These are phyloP conservation scores for Stevia rebaudiana DNA, from an alignment of 140 eudicot genomes.

Conservation along the genomic window DNA sequence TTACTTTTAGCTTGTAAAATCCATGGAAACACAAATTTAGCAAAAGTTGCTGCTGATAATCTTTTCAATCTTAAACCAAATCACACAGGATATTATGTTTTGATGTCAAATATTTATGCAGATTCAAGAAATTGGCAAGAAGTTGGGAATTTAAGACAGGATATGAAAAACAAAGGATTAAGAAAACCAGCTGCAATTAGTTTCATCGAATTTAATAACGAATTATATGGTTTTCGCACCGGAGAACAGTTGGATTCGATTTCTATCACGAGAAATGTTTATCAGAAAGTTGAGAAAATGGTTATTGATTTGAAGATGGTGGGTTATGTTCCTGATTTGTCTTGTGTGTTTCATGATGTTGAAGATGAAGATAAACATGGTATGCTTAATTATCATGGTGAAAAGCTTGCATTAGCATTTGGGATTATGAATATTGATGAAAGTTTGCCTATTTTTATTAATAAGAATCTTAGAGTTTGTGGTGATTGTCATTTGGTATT, in stretches of 20 bases:
- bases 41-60: slow-evolving; percentile 32
- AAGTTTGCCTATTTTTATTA: slow-evolving; percentile 21
- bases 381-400: slow-evolving; percentile 33
- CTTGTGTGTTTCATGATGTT: slow-evolving; percentile 37
- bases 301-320: slow-evolving; percentile 21
- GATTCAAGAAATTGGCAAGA: slow-evolving; percentile 41
- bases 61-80: slow-evolving; percentile 42
- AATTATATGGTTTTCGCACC: slow-evolving; percentile 31
- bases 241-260: slow-evolving; percentile 27
- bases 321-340: slow-evolving; percentile 31
- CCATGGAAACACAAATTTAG: slow-evolving; percentile 31
- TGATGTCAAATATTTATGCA: slow-evolving; percentile 52
- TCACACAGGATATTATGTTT: slow-evolving; percentile 50
- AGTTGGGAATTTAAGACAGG: slow-evolving; percentile 31
- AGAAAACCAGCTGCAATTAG: slow-evolving; percentile 40
- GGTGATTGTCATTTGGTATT: slow-evolving; percentile 30
- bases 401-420: slow-evolving; percentile 39
- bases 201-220: slow-evolving; percentile 24
- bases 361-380: slow-evolving; percentile 37
- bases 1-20: slow-evolving; percentile 43
- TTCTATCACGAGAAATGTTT: slow-evolving; percentile 14
- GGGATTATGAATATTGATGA: slow-evolving; percentile 29
- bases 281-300: slow-evolving; percentile 24
- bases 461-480: slow-evolving; percentile 43
- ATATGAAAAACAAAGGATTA: slow-evolving; percentile 34